phyloP scores from a whole-genome alignment of 1,139 yeast genomes.

The Yamadazyma blattariae region DNA sequence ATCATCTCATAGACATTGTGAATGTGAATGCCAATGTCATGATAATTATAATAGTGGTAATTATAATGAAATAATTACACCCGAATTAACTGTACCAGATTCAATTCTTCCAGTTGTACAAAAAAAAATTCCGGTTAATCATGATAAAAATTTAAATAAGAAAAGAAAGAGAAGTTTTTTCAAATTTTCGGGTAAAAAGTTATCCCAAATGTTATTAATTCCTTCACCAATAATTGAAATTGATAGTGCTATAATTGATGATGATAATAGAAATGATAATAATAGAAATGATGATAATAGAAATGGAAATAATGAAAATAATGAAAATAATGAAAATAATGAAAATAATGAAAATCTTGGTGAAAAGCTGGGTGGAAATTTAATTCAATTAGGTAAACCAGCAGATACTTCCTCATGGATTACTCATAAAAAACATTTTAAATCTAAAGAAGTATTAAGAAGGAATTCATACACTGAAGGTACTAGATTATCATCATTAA shows the following conservation, averaged over 20 bases:
- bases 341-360: too few relatives aligned
- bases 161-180: background rate
- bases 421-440: background rate
- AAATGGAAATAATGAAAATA: background rate
- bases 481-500: background rate
- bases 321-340: background rate
- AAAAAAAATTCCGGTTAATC: background rate
- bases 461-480: constrained; percentile 6
- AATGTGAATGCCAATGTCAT: background rate
- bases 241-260: constrained; percentile 4
- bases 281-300: background rate
- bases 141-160: background rate
- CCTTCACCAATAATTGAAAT: constrained; percentile 9
- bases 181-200: background rate
- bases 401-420: background rate
- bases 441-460: background rate
- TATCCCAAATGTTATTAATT: constrained; percentile 8
- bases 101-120: too few relatives aligned
- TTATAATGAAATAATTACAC: too few relatives aligned
- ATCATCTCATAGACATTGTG: too few relatives aligned
- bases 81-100: too few relatives aligned
- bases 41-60: background rate
- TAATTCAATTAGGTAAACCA: background rate
- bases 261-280: background rate
- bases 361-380: background rate